Evolutionary conservation across 768 basidiomycete species (phyloP).

Genomic region (Tylopilus cervinicoccineus): DNA sequence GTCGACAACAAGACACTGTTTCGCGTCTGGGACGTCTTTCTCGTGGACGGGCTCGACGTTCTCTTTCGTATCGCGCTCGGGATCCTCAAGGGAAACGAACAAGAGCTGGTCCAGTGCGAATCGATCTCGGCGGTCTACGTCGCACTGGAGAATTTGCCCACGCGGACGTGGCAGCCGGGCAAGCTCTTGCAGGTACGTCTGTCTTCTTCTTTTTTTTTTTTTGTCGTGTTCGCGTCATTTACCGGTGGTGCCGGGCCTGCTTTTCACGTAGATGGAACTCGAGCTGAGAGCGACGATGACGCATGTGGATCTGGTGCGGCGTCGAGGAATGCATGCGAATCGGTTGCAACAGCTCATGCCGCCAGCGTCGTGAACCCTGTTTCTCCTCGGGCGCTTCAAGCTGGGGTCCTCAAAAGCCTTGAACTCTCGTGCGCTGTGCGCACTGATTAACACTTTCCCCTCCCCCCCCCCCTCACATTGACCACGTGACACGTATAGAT

Average conservation of each 20-base stretch:
- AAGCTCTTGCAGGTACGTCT: slow-evolving; percentile 73
- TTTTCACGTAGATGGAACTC: slow-evolving; percentile 52
- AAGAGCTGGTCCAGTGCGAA: slow-evolving; percentile 77
- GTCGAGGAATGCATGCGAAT: slow-evolving; percentile 49
- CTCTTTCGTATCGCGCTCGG: slow-evolving; percentile 87
- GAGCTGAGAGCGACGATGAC: slow-evolving; percentile 52
- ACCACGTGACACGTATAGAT: background rate
- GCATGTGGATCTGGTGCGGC: slow-evolving; percentile 54
- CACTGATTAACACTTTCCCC: background rate
- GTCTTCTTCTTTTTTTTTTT: too few relatives aligned
- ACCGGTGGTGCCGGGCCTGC: too few relatives aligned
- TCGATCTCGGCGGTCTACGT: slow-evolving; percentile 89
- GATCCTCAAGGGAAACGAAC: slow-evolving; percentile 80
- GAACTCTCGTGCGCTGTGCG: background rate
- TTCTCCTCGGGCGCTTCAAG: too few relatives aligned
- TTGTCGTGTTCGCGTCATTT: too few relatives aligned
- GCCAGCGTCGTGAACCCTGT: slow-evolving; percentile 14
- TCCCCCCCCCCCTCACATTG: background rate
- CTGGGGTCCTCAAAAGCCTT: too few relatives aligned
- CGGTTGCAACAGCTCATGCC: slow-evolving; percentile 41
- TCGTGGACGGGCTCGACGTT: slow-evolving; percentile 89
- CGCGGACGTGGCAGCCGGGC: slow-evolving; percentile 91
- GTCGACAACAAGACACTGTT: too few relatives aligned
- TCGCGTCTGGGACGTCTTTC: slow-evolving; percentile 93
- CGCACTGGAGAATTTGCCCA: slow-evolving; percentile 83